Base-by-base conservation (phyloP, 345 rosid species). In the Gossypium raimondii region DNA sequence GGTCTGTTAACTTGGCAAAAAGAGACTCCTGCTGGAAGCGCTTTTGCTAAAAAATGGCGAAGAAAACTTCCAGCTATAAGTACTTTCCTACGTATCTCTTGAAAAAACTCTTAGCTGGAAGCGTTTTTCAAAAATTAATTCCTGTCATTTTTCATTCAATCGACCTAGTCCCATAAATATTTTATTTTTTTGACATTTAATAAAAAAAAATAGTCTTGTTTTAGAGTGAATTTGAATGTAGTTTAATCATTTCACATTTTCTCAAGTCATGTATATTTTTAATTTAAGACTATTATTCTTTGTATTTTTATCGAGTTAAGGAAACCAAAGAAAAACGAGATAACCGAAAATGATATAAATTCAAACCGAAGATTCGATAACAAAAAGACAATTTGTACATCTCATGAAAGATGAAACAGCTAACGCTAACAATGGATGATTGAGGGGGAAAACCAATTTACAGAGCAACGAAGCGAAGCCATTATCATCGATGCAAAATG, bases 51-150 rank as follows among this genome's bases (percentile, higher is more conserved):
- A 29, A 29, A 29, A 29, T 29, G 5, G 1, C 5, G 0, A 29
- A 29, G 4, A 29, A 0, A 29, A 4, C 34, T 29, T 29, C 4
- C 34, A 29, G 0, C 0, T 3, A 0, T 0, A 29, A 29, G 6
- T 0, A 29, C 38, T 29, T 29, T 3, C 0, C 34, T 3, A 29
- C 0, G 1, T 29, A 29, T 29, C 6, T 4, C 38, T 29, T 29
- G 3, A 29, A 29, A 29, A 29, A 29, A 0, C 6, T 29, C 38
- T 0, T 0, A 4, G 0, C 1, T 29, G 6, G 6, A 29, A 29
- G 6, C 38, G 5, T 29, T 29, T 29, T 29, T 0, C 1, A 0
- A 29, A 29, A 29, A 4, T 29, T 29, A 4, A 4, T 29, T 29
- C 1, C 5, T 0, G 38, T 4, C 1, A 29, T 29, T 29, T 29